Conservation (phyloP, 2,329 filamentous ascomycete genomes). For the Torrubiella hemipterigena region DNA sequence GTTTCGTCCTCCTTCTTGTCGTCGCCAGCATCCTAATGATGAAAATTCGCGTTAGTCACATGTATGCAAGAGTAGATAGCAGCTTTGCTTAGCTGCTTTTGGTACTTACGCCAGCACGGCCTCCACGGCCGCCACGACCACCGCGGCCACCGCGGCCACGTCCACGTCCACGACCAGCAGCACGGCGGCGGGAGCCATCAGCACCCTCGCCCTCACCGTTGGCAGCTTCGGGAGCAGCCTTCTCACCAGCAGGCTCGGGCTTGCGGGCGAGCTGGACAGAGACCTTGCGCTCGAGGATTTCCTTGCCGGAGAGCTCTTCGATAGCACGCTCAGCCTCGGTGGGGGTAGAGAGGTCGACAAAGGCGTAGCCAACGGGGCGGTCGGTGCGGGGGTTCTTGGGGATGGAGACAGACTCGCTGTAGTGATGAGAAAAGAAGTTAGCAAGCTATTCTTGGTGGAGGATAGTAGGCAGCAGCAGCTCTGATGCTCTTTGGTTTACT, state of each 20-base stretch:
- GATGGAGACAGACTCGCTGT: conserved; percentile 89
- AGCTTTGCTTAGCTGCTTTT: too few relatives aligned
- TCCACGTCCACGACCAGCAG: conserved; percentile 54
- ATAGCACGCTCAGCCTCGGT: conserved; percentile 94
- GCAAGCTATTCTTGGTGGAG: not conserved
- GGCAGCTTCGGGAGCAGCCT: conserved; percentile 57
- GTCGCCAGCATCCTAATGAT: conserved; percentile 19
- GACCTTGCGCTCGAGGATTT: conserved; percentile 97
- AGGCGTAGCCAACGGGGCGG: conserved; percentile 96
- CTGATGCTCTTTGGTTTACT: too few relatives aligned
- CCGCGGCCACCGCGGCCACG: conserved; percentile 55
- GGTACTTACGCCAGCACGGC: conserved; percentile 30
- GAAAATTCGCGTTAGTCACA: not conserved
- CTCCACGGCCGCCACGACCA: conserved; percentile 44
- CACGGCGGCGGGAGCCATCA: conserved; percentile 51
- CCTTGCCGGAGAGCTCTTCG: conserved; percentile 87
- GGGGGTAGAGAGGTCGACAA: conserved; percentile 93
- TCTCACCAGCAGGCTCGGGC: conserved; percentile 75
- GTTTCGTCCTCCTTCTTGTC: conserved; percentile 34
- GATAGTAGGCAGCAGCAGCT: too few relatives aligned
- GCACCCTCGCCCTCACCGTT: conserved; percentile 65
- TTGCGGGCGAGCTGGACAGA: conserved; percentile 98
- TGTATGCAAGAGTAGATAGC: not conserved
- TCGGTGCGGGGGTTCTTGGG: conserved; percentile 98
- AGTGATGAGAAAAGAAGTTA: not conserved